A percentile compares a stretch with the other conserved stretches of the same genome.
These are phyloP conservation scores for Apiospora arundinis DNA, from an alignment of 2,329 filamentous ascomycete species.

Conservation along the genomic window DNA sequence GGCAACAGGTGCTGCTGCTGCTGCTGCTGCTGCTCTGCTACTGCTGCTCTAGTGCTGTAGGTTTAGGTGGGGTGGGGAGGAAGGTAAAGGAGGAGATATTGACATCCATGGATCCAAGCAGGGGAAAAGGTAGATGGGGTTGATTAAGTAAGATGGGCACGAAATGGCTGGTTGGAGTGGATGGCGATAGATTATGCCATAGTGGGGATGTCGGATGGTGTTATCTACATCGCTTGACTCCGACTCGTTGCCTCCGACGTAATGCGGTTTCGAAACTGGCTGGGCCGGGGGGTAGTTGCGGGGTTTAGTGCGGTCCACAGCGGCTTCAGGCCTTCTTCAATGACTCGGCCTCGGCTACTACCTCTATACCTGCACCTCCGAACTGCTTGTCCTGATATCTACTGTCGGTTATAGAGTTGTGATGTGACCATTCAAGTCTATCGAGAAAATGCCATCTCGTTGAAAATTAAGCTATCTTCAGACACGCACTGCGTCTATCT, in stretches of 20 bases:
- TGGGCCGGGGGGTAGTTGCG: constrained; percentile 2
- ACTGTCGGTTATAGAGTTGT: too few relatives aligned
- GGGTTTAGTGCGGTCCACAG: constrained; percentile 5
- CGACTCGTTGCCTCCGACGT: constrained; percentile 16
- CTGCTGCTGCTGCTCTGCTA: background rate
- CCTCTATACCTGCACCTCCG: background rate
- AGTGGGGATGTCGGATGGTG: constrained; percentile 11
- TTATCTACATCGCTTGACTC: constrained; percentile 11
- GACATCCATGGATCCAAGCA: background rate
- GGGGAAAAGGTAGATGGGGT: background rate
- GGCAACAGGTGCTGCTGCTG: constrained; percentile 2
- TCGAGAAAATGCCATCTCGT: background rate
- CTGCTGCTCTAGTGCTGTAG: background rate
- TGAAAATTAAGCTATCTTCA: background rate
- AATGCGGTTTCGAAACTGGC: constrained; percentile 10
- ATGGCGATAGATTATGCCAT: constrained; percentile 10
- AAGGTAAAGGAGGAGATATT: background rate
- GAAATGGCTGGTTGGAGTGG: background rate
- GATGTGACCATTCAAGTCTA: too few relatives aligned
- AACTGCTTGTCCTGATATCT: background rate
- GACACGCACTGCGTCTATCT: background rate
- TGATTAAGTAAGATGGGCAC: background rate
- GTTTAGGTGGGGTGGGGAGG: background rate
- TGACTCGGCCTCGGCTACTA: background rate
- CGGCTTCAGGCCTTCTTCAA: background rate